phyloP scores from a whole-genome alignment of 1,284 basidiomycete genomes.

The Cryptococcus sp. region DNA sequence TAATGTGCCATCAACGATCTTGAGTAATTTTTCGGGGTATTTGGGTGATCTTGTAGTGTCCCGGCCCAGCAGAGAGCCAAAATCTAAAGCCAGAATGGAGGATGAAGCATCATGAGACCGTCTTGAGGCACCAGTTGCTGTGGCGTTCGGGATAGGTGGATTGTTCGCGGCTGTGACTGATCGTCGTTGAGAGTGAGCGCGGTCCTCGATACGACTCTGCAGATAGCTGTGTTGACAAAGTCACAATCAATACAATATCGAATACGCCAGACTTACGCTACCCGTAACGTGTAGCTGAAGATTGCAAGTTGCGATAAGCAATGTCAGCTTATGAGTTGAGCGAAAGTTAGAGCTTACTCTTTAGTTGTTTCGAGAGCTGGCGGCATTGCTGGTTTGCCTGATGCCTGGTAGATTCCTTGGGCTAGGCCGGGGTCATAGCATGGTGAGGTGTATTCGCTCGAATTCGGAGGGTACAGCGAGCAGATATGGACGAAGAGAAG shows the following conservation, averaged over 20 bases:
- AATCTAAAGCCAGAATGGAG: conserved; percentile 40
- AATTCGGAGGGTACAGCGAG: no score
- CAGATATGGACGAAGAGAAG: no score
- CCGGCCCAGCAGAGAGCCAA: conserved; percentile 38
- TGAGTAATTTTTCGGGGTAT: conserved; percentile 88
- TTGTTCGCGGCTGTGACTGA: neutral
- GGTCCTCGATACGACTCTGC: conserved; percentile 28
- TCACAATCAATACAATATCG: neutral
- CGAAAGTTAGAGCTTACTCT: no score
- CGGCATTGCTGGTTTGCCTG: no score
- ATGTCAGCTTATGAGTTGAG: no score
- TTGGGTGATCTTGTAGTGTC: conserved; percentile 68
- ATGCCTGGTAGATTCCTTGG: no score
- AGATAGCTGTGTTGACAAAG: conserved; percentile 24
- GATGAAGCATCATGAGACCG: conserved; percentile 20
- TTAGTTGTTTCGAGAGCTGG: no score
- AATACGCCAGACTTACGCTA: conserved; percentile 31
- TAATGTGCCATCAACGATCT: conserved; percentile 79
- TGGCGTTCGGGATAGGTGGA: neutral
- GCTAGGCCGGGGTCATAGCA: no score
- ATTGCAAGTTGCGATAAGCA: no score
- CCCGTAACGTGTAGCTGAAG: conserved; percentile 39
- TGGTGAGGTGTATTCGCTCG: no score
- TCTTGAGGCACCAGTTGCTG: neutral
- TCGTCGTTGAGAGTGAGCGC: conserved; percentile 6